Base-by-base conservation (phyloP, 2,329 filamentous ascomycete genomes). In the Aspergillus ochraceoroseus region DNA sequence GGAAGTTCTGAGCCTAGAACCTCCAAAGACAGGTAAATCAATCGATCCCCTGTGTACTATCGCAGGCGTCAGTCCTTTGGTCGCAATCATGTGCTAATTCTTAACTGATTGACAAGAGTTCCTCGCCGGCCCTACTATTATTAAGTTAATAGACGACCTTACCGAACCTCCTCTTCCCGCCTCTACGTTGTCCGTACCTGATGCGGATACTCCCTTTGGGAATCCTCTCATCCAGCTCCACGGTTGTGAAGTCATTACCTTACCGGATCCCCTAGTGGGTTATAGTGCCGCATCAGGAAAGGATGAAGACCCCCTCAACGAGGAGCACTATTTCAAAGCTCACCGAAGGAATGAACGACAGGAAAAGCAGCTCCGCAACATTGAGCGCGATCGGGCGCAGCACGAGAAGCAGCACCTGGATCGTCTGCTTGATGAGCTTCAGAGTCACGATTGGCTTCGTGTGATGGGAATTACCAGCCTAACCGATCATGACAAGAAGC, bases 361-460 rank as follows among this genome's bases (percentile, higher is more conserved):
- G 57, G 80, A 83, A 62, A 83, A 82, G 55, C 79, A 82, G 55
- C 70, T 82, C 15, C 77, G 80, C 35, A 83, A 83, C 52, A 81
- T 82, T 41, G 80, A 83, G 55, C 75, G 76, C 46, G 79, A 83
- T 58, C 68, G 76, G 23, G 78, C 79, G 4, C 79, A 80, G 67
- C 79, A 83, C 56, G 78, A 83, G 51, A 81, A 82, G 51, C 72
- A 76, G 32, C 76, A 82, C 51, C 64, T 83, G n/a, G 79, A 83
- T 46, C 70, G 78, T 5, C 66, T 83, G 11, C 73, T 95, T 5
- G 87, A 92, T 38, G 87, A 87, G 12, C 74, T 98, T 1, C 84
- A 87, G 60, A 86, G 90, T 2, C 87, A 85, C 43, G 92, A 96
- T 64, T 98, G 92, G 92, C 72, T 95, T 41, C 82, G 85, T 46